Evolutionary conservation across 257 asterid genomes (phyloP).

Genomic region (Marsdenia floribunda): DNA sequence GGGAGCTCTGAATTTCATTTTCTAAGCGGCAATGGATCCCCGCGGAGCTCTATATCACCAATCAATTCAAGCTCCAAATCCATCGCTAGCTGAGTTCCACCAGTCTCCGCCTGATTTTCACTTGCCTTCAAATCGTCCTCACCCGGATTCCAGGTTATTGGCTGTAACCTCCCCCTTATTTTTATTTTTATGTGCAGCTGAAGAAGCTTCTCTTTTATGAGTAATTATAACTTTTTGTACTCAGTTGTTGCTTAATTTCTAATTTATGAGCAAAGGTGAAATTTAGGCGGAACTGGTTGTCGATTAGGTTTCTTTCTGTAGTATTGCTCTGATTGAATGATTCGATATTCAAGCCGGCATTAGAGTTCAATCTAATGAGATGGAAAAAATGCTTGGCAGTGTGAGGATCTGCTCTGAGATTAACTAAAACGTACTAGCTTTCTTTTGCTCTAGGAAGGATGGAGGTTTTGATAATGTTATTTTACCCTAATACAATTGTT

Average conservation of each 20-base stretch:
- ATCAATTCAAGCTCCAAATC: slow-evolving; percentile 41
- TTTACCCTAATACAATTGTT: not conserved
- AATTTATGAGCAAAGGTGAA: not conserved
- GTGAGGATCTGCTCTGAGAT: not conserved
- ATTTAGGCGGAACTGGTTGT: not conserved
- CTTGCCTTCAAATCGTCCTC: slow-evolving; percentile 31
- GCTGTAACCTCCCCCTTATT: not conserved
- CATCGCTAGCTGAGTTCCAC: slow-evolving; percentile 30
- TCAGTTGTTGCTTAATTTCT: not conserved
- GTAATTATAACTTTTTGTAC: not conserved
- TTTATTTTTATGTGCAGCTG: not conserved
- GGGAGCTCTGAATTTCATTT: not conserved
- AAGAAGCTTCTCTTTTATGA: no score
- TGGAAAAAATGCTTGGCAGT: not conserved
- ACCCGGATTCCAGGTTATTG: slow-evolving; percentile 53
- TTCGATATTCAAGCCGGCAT: not conserved
- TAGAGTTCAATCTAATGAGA: not conserved
- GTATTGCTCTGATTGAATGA: not conserved
- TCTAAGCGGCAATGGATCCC: slow-evolving; percentile 23
- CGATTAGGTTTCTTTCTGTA: not conserved
- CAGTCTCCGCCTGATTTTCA: slow-evolving; percentile 41
- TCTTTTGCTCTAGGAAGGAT: not conserved
- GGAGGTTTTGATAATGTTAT: not conserved
- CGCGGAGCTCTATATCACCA: slow-evolving; percentile 36
- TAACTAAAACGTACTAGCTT: not conserved